Percentiles rank a stretch among this genome's conserved stretches.
Conservation (phyloP, 2,329 filamentous ascomycete species). For the Sporothrix brunneoviolacea region DNA sequence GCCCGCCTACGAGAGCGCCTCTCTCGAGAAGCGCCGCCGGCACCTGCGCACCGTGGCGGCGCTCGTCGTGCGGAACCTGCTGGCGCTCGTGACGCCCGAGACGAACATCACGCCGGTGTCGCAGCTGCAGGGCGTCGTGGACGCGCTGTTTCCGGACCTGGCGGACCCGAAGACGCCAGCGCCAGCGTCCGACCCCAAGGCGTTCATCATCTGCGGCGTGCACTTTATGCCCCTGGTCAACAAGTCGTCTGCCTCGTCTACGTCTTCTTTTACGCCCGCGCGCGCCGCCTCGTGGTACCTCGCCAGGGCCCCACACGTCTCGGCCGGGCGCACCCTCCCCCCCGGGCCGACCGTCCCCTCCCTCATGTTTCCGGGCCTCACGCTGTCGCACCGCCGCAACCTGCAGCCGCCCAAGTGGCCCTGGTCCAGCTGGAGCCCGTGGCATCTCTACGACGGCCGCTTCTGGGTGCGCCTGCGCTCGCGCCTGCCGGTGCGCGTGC, state of each 20-base stretch:
- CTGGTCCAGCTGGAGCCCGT: conserved; percentile 27
- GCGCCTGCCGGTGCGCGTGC: conserved; percentile 35
- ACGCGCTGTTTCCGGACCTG: conserved; percentile 44
- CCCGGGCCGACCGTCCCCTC: conserved; percentile 23
- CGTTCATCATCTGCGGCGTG: conserved; percentile 42
- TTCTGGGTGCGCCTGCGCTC: conserved; percentile 51
- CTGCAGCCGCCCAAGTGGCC: conserved; percentile 19
- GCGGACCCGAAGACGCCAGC: conserved; percentile 13
- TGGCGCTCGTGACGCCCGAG: conserved; percentile 46
- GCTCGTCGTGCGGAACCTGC: conserved; percentile 40
- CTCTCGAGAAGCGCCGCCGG: conserved; percentile 24
- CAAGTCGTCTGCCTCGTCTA: conserved; percentile 5
- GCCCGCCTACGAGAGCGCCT: conserved; percentile 17
- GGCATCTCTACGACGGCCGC: conserved; percentile 51
- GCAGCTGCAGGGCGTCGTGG: conserved; percentile 39
- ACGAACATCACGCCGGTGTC: conserved; percentile 34
- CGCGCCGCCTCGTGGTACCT: conserved; percentile 31
- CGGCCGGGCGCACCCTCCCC: conserved; percentile 36
- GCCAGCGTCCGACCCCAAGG: conserved; percentile 15
- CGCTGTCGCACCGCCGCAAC: conserved; percentile 13
- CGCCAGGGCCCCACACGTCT: conserved; percentile 13
- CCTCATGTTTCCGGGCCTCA: conserved; percentile 22
- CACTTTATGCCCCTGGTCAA: conserved; percentile 35
- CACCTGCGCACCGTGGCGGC: conserved; percentile 39
- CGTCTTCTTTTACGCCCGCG: neutral